These are phyloP conservation scores for Diutina neorugosa DNA, from an alignment of 1,139 yeast genomes.

Conservation along the genomic window DNA sequence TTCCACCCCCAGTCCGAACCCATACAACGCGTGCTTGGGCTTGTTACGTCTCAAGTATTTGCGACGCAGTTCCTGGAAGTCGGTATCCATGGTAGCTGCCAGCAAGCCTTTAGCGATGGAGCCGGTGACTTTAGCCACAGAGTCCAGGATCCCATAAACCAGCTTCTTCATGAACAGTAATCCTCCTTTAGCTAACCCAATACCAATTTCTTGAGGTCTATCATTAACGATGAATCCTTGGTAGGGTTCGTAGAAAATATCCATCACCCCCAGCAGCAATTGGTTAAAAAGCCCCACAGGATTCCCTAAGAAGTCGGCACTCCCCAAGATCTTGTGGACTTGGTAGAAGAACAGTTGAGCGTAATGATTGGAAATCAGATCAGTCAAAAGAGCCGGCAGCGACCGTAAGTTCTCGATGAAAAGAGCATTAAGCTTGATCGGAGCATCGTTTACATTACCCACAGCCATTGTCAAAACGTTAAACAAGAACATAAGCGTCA, in stretches of 20 bases:
- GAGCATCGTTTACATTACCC: conserved; percentile 96
- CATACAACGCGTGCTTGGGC: conserved; percentile 84
- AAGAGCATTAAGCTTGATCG: conserved; percentile 78
- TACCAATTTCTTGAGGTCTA: conserved; percentile 90
- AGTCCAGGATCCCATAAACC: conserved; percentile 88
- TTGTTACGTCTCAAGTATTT: conserved; percentile 62
- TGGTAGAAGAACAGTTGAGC: conserved; percentile 90
- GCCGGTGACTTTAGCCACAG: conserved; percentile 86
- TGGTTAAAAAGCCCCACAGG: conserved; percentile 95
- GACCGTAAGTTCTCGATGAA: conserved; percentile 83
- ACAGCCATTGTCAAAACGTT: conserved; percentile 92
- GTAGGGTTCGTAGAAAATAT: conserved; percentile 93
- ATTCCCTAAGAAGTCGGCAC: conserved; percentile 92
- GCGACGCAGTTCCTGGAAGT: conserved; percentile 74
- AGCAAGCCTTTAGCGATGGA: conserved; percentile 90
- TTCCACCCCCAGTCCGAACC: conserved; percentile 77
- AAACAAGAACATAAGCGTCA: conserved; percentile 61
- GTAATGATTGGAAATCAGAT: conserved; percentile 73
- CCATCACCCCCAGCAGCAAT: conserved; percentile 88
- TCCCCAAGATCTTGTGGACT: conserved; percentile 84
- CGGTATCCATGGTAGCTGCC: conserved; percentile 77
- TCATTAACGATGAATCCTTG: conserved; percentile 92
- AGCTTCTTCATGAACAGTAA: conserved; percentile 88
- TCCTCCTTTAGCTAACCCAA: conserved; percentile 93
- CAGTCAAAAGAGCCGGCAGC: conserved; percentile 62